These are phyloP conservation scores for Monilinia fructigena DNA, from an alignment of 2,329 filamentous ascomycete genomes.

Conservation along the genomic window DNA sequence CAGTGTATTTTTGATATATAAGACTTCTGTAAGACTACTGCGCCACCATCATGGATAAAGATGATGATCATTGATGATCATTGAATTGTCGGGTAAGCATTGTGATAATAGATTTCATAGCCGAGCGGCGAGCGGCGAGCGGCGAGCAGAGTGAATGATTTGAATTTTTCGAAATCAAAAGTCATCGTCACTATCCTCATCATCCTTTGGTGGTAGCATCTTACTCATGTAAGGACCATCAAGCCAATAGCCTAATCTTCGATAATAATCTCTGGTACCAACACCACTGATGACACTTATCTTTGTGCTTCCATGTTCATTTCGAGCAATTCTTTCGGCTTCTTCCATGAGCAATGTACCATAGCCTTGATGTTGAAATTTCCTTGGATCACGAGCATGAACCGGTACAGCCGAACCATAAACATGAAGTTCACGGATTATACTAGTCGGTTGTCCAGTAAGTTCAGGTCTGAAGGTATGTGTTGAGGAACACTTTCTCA, in stretches of 20 bases:
- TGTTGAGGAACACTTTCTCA: conserved; percentile 86
- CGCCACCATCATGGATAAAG: background rate
- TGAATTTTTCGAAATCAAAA: conserved; percentile 14
- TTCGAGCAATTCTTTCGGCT: conserved; percentile 88
- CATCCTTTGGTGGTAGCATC: conserved; percentile 35
- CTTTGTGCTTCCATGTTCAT: conserved; percentile 92
- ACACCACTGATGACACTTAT: conserved; percentile 98
- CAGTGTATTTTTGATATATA: background rate
- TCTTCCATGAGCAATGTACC: conserved; percentile 97
- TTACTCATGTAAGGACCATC: conserved; percentile 60
- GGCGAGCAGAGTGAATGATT: background rate
- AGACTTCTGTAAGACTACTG: background rate
- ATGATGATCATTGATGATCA: background rate
- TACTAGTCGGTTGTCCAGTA: conserved; percentile 78
- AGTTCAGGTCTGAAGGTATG: conserved; percentile 93
- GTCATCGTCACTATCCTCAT: conserved; percentile 39
- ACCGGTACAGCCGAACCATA: conserved; percentile 98
- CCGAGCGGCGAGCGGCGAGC: background rate
- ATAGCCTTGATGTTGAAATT: conserved; percentile 98
- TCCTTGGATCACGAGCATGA: conserved; percentile 88
- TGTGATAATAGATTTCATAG: background rate
- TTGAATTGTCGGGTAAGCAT: conserved; percentile 8
- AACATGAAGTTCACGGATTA: conserved; percentile 93
- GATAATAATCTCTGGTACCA: conserved; percentile 92
- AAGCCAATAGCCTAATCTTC: conserved; percentile 86